Base-by-base conservation (phyloP, 768 basidiomycete genomes). In the Cubamyces lactineus region DNA sequence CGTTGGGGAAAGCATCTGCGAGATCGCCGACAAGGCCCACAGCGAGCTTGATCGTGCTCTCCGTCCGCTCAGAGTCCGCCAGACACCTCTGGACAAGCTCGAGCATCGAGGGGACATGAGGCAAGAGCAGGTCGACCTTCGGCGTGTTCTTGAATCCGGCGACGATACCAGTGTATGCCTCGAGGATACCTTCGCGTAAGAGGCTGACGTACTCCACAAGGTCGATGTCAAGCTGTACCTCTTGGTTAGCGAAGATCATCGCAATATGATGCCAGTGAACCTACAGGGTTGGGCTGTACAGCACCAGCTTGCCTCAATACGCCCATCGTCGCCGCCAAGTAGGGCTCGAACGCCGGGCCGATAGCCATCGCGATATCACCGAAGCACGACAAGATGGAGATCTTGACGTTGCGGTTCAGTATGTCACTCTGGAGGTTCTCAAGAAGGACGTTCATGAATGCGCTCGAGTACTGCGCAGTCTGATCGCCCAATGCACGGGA, bases 361-460 rank as follows among this genome's bases (percentile, higher is more conserved):
- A 98, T 89, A 0, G 97, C 95, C 11, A 98, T 81, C 9, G 96
- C 96, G 66, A 99, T 90, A 71, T 99, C 97, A 21, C 96, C 97
- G 69, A 99, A 98, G 76, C 93, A 94, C 13, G 92, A 88, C 62
- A 98, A 76, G 69, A 98, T 92, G n/a, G 91, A 88, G 42, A 98
- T 96, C 82, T 99, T 99, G 73, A 98, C 97, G 66, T 91, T 91
- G 49, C 96, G 85, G 70, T 94, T 92, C 59, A 99, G 80, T 23
- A 94, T 86, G 0, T 95, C 88, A 67, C 91, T 94, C 74, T 93
- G 91, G 40, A 99, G 79, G 69, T 96, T 94, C 74, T 95, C 92
- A 21, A 98, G 80, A 34, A 99, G 80, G 16, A 92, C 92, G 12
- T 85, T 89, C 92, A 99, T 97, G 80, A 99, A 96, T 3, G 87